A percentile compares a stretch with the other conserved stretches of the same genome.
These are phyloP conservation scores for Taiwanofungus camphoratus DNA, from an alignment of 1,284 basidiomycete species.

Conservation along the genomic window DNA sequence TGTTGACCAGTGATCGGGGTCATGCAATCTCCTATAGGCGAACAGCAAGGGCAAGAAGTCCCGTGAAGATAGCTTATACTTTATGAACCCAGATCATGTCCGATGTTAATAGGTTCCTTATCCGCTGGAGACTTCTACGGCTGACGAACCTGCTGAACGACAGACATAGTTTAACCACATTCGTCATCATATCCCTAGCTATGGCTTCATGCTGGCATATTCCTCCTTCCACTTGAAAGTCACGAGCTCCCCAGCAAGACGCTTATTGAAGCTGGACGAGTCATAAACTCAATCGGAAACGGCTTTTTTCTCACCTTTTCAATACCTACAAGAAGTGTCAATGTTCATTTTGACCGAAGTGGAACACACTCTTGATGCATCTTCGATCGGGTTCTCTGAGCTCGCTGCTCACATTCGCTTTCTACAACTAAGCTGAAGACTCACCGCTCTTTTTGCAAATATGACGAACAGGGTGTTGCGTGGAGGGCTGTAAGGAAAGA, in stretches of 20 bases:
- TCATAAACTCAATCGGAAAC: constrained; percentile 8
- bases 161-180: too few species aligned
- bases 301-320: constrained; percentile 10
- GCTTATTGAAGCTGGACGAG: constrained; percentile 9
- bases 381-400: background rate
- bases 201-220: background rate
- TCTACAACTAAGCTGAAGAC: background rate
- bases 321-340: constrained; percentile 6
- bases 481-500: constrained; percentile 7
- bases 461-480: constrained; percentile 15
- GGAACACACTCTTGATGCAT: background rate
- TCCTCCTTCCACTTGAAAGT: constrained; percentile 9
- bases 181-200: too few species aligned
- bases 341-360: too few species aligned
- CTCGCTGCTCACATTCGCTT: background rate
- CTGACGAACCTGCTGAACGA: background rate
- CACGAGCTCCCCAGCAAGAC: constrained; percentile 13
- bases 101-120: background rate
- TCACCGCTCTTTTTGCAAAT: constrained; percentile 19
- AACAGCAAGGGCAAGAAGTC: background rate
- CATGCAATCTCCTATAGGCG: background rate
- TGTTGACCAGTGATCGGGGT: too few species aligned
- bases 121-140: background rate
- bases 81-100: background rate
- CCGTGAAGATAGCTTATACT: background rate